Percentiles rank a stretch among this genome's conserved stretches.
These are phyloP conservation scores for Thalassia testudinum DNA, from an alignment of 116 monocot species.

Conservation along the genomic window DNA sequence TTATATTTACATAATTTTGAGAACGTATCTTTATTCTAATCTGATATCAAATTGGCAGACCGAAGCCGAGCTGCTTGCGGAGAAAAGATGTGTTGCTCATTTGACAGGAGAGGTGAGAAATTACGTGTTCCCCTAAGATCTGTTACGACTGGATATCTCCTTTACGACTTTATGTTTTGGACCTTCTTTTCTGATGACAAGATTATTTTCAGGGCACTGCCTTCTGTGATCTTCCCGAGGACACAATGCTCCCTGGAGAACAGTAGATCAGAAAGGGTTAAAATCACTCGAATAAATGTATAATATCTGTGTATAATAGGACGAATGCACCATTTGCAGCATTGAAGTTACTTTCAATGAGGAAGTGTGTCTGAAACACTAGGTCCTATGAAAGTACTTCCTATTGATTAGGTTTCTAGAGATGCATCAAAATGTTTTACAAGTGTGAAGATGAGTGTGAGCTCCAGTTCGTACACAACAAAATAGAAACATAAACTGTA, in stretches of 20 bases:
- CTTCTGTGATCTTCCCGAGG: conserved; percentile 89
- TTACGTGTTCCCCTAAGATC: neutral
- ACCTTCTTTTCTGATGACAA: neutral
- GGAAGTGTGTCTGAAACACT: no score
- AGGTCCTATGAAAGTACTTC: no score
- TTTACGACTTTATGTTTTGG: neutral
- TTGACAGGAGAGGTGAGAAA: conserved; percentile 89
- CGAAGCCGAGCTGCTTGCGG: conserved; percentile 91
- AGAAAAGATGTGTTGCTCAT: conserved; percentile 99
- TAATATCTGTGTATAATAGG: neutral
- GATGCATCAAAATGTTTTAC: no score
- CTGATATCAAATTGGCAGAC: conserved; percentile 22
- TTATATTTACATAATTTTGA: neutral
- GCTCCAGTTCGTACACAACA: no score
- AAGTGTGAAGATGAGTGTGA: no score
- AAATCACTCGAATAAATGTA: neutral
- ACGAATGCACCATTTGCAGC: no score
- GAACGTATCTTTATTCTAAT: neutral
- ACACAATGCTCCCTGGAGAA: conserved; percentile 99
- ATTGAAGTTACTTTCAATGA: no score
- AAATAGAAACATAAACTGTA: no score
- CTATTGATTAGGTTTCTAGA: no score
- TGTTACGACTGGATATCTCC: neutral
- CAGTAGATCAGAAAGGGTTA: conserved; percentile 17
- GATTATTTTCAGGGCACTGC: conserved; percentile 59